These are phyloP conservation scores for Borealophlyctis nickersoniae DNA, from an alignment of 192 early-diverging fungal genomes.

Conservation along the genomic window DNA sequence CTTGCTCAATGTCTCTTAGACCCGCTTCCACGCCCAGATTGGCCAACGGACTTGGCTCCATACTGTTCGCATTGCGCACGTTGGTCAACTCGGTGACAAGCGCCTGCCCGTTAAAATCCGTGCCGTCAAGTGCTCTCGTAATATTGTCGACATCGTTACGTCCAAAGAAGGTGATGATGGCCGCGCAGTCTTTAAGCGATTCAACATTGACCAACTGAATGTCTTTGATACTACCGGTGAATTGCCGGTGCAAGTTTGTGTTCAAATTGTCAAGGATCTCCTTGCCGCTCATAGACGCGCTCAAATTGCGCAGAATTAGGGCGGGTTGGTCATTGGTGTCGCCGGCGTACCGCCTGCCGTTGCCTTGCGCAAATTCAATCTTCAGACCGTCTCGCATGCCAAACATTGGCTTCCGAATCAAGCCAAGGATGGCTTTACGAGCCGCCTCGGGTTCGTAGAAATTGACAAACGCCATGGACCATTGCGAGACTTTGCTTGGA, in stretches of 20 bases:
- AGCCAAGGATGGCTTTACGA: conserved; percentile 1
- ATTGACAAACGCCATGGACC: conserved; percentile 31
- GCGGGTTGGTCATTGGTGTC: conserved; percentile 9
- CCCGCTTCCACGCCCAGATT: not conserved
- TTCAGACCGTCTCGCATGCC: conserved; percentile 15
- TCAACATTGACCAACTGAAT: conserved; percentile 17
- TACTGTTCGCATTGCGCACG: conserved; percentile 2
- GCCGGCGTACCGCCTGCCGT: not conserved
- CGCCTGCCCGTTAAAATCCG: conserved; percentile 23
- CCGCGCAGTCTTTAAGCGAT: conserved; percentile 23
- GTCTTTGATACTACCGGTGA: not conserved
- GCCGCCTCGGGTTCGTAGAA: conserved; percentile 10
- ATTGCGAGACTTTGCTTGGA: conserved; percentile 15
- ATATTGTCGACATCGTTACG: conserved; percentile 14
- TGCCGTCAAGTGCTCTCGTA: conserved; percentile 9
- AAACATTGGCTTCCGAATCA: conserved; percentile 18
- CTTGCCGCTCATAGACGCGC: conserved; percentile 20
- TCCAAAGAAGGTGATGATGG: conserved; percentile 10
- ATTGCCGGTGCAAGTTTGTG: conserved; percentile 8
- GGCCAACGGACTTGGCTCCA: not conserved
- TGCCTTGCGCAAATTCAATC: conserved; percentile 25
- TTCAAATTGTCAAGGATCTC: conserved; percentile 23
- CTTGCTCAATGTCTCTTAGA: not conserved
- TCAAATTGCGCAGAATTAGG: conserved; percentile 23
- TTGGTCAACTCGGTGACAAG: not conserved